Evolutionary conservation across 2,329 filamentous ascomycete genomes (phyloP).

Genomic region (Paracoccidioides lutzii): DNA sequence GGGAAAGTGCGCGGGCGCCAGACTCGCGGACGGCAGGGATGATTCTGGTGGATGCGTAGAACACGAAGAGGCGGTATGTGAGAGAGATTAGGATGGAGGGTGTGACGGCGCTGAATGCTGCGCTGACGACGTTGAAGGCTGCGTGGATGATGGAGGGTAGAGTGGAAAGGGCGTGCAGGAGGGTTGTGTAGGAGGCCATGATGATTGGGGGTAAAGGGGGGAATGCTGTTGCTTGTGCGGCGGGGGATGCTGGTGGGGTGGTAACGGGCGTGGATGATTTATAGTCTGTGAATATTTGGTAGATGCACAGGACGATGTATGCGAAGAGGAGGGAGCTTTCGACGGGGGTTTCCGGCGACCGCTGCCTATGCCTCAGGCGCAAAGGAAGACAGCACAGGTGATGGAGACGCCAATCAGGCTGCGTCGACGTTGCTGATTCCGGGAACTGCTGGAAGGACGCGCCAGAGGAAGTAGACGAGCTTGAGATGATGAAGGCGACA

Average conservation of each 20-base stretch:
- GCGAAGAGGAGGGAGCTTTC: slow-evolving; percentile 92
- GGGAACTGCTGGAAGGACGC: slow-evolving; percentile 82
- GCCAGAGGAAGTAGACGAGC: slow-evolving; percentile 90
- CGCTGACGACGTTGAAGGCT: slow-evolving; percentile 72
- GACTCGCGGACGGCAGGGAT: slow-evolving; percentile 86
- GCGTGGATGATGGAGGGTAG: slow-evolving; percentile 76
- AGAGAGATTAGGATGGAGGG: slow-evolving; percentile 92
- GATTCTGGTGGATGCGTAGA: slow-evolving; percentile 90
- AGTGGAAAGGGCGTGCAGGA: slow-evolving; percentile 69
- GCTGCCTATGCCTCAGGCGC: slow-evolving; percentile 85
- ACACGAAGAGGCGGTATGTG: slow-evolving; percentile 83
- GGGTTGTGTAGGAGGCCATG: slow-evolving; percentile 93
- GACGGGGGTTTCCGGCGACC: slow-evolving; percentile 86
- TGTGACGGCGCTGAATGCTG: slow-evolving; percentile 88
- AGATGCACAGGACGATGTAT: slow-evolving; percentile 95
- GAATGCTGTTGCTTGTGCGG: slow-evolving; percentile 56
- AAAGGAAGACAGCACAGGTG: slow-evolving; percentile 83
- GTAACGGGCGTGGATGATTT: slow-evolving; percentile 59
- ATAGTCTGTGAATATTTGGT: slow-evolving; percentile 99
- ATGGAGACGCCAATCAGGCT: slow-evolving; percentile 85
- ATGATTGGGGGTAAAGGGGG: slow-evolving; percentile 94
- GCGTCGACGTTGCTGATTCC: slow-evolving; percentile 87
- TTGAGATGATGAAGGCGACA: slow-evolving; percentile 84
- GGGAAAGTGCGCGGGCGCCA: slow-evolving; percentile 67
- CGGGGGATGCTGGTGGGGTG: slow-evolving; percentile 39